Evolutionary conservation across 345 rosid species (phyloP), one percentile per base, ranked within the genome.

Genomic region (Euphorbia tirucalli): DNA sequence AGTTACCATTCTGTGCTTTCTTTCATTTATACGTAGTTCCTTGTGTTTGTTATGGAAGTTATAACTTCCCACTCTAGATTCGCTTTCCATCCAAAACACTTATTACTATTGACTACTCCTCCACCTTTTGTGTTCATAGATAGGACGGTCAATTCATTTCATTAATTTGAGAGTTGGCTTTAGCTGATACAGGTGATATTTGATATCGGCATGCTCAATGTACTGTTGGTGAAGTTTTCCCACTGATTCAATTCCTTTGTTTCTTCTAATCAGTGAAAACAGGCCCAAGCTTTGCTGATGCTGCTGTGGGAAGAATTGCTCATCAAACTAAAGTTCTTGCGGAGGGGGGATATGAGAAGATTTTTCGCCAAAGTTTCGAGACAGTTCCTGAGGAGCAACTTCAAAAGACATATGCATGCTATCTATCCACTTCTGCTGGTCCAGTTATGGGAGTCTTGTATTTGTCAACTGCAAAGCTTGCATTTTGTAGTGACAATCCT

Each of bases 271-370:
- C 85, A 93, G 98, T 95, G 92, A 95, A 93, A 77, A 95, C 96
- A 6, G 96, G 90, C 14, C 97, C 98, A 22, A 90, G 94, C 83
- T 85, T 95, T 63, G 88, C 97, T 0, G 99, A 95, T 81, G 90
- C 98, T 77, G 94, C 99, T 28, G 87, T 93, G 50, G 81, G 96
- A 18, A 84, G 97, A 78, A 88, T 95, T 72, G 97, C 98, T 68
- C 97, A 93, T 76, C 88, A 90, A 67, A 88, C 97, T 2, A 93
- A 93, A 73, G 89, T 95, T 58, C 82, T 95, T 41, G 97, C 99
- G 0, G 98, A 95, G 79, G 99, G 97, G 71, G 99, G 99, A 44
- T 92, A 92, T 56, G 99, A 95, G 72, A 95, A 92, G 78, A 81
- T 90, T 19, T 95, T 92, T 65, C 85, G 80, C 48, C 87, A 89